Percentiles rank a stretch among this genome's conserved stretches.
These are phyloP conservation scores for Alternaria longipes DNA, from an alignment of 2,329 filamentous ascomycete species.

Conservation along the genomic window DNA sequence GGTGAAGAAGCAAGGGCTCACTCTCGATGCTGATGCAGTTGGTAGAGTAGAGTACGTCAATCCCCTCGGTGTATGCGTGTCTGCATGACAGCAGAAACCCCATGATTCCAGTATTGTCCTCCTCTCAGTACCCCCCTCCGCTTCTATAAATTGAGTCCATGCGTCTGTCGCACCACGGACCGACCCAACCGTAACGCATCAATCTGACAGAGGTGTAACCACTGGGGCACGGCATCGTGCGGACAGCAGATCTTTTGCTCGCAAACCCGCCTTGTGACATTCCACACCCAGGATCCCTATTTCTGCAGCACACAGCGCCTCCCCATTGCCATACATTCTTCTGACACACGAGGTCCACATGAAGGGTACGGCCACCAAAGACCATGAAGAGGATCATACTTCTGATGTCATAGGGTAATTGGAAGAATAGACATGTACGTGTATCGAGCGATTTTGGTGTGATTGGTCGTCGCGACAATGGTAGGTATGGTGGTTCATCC, in stretches of 20 bases:
- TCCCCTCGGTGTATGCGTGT: conserved; percentile 23
- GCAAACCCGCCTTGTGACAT: too few relatives aligned
- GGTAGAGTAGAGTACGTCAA: conserved; percentile 19
- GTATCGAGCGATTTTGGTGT: conserved; percentile 8
- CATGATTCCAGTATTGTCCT: conserved; percentile 11
- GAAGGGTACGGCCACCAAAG: conserved; percentile 14
- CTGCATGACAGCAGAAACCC: conserved; percentile 22
- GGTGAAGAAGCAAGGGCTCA: conserved; percentile 18
- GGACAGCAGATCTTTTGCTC: too few relatives aligned
- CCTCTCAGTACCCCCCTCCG: not conserved
- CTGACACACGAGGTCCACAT: conserved; percentile 11
- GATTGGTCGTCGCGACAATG: conserved; percentile 10
- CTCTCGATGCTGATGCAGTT: conserved; percentile 17
- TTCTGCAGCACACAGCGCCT: not conserved
- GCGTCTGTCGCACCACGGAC: not conserved
- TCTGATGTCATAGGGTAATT: conserved; percentile 17
- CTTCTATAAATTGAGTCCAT: not conserved
- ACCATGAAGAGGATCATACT: conserved; percentile 11
- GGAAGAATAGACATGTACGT: conserved; percentile 13
- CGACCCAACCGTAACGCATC: not conserved
- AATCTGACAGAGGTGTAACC: too few relatives aligned
- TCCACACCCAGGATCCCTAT: too few relatives aligned
- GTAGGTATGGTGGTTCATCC: conserved; percentile 10
- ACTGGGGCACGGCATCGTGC: too few relatives aligned
- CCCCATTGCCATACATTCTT: conserved; percentile 12